Conservation (phyloP, 1,139 yeast genomes). For the Scheffersomyces cryptocercus region DNA sequence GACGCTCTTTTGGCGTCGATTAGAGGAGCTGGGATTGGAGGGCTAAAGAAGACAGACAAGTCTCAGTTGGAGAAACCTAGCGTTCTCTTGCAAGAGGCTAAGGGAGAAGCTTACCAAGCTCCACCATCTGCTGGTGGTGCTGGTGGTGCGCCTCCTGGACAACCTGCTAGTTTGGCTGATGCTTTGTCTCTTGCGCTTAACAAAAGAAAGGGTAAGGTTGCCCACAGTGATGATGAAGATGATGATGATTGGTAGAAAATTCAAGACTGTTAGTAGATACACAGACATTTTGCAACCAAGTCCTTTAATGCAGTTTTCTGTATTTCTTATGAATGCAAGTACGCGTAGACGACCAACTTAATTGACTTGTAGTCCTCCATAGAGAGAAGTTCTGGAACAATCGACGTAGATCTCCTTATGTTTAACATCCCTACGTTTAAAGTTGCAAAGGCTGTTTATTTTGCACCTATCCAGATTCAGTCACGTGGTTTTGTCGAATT, state of each 20-base stretch:
- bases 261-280: no score
- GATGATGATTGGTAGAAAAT: slow-evolving; percentile 65
- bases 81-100: slow-evolving; percentile 68
- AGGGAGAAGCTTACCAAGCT: slow-evolving; percentile 51
- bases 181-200: slow-evolving; percentile 86
- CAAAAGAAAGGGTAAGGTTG: slow-evolving; percentile 78
- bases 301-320: no score
- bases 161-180: slow-evolving; percentile 71
- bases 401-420: background rate
- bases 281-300: no score
- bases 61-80: slow-evolving; percentile 79
- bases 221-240: slow-evolving; percentile 83
- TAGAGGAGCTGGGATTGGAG: slow-evolving; percentile 70
- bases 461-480: no score
- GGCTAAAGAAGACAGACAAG: slow-evolving; percentile 77
- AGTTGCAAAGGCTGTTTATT: background rate
- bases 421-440: background rate
- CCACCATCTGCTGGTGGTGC: slow-evolving; percentile 31
- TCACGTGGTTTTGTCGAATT: no score
- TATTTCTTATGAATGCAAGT: no score
- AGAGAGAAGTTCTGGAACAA: background rate
- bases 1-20: slow-evolving; percentile 89
- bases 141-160: slow-evolving; percentile 46
- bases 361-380: no score
- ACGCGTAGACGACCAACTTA: no score